A percentile compares a stretch with the other conserved stretches of the same genome.
These are phyloP conservation scores for Lachancea meyersii DNA, from an alignment of 805 yeast species.

Conservation along the genomic window DNA sequence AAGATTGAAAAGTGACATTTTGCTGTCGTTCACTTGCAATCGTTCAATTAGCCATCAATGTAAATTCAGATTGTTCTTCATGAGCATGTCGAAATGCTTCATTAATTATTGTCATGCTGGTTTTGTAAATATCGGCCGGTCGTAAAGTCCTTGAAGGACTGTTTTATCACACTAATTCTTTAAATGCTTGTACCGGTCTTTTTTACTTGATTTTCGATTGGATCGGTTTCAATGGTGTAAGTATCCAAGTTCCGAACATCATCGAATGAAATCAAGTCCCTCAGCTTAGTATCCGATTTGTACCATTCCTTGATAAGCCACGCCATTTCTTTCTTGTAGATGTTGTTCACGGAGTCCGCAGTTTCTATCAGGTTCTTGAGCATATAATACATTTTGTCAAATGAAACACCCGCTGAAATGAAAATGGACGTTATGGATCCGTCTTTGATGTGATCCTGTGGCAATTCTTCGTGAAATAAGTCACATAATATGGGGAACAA, in stretches of 20 bases:
- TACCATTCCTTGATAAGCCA: conserved; percentile 66
- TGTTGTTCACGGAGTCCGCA: conserved; percentile 44
- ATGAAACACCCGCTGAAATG: conserved; percentile 55
- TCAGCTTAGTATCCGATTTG: conserved; percentile 52
- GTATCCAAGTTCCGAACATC: conserved; percentile 39
- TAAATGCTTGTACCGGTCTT: conserved; percentile 33
- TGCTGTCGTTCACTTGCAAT: neutral
- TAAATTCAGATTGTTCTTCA: no score
- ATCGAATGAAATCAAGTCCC: conserved; percentile 48
- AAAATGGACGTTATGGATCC: conserved; percentile 62
- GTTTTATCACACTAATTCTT: neutral
- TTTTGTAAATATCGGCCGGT: no score
- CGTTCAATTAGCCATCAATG: no score
- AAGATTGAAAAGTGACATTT: neutral
- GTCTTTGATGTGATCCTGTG: conserved; percentile 35
- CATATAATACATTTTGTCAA: conserved; percentile 58
- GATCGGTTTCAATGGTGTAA: conserved; percentile 51
- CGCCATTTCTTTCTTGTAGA: conserved; percentile 53
- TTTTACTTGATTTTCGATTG: conserved; percentile 44
- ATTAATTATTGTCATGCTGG: no score
- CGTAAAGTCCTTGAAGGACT: neutral
- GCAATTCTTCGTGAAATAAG: conserved; percentile 40
- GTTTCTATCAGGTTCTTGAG: conserved; percentile 59
- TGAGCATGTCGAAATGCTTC: no score
- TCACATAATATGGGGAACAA: conserved; percentile 60